Evolutionary conservation across 805 yeast species (phyloP).

Genomic region (Lachancea dasiensis): DNA sequence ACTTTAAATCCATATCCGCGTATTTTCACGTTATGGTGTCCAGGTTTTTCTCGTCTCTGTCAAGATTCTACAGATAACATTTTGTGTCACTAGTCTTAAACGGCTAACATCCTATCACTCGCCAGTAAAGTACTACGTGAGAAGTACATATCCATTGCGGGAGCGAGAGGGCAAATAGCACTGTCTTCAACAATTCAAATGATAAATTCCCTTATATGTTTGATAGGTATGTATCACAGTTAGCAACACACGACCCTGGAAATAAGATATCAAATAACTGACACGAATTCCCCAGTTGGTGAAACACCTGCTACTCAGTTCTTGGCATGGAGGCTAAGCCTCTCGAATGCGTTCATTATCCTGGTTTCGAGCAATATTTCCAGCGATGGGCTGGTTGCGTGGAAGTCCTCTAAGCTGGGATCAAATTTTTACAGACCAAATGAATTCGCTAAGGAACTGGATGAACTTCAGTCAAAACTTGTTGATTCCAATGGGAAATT

Average conservation of each 20-base stretch:
- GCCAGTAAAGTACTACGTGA: too few species aligned
- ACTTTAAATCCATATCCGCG: too few species aligned
- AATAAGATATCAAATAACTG: neutral
- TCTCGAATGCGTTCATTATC: conserved; percentile 27
- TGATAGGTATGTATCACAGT: conserved; percentile 14
- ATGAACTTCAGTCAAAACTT: conserved; percentile 14
- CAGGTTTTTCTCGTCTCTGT: too few species aligned
- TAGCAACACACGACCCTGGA: neutral
- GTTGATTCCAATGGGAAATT: conserved; percentile 9
- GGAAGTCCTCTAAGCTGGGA: conserved; percentile 31
- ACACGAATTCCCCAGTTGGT: conserved; percentile 21
- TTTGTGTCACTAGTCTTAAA: too few species aligned
- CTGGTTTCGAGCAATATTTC: conserved; percentile 27
- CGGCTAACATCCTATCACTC: too few species aligned
- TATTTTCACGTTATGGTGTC: too few species aligned
- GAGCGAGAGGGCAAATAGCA: too few species aligned
- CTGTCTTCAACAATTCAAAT: too few species aligned
- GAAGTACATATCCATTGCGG: too few species aligned
- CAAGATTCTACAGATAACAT: too few species aligned
- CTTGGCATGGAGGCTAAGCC: conserved; percentile 31
- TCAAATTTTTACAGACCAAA: conserved; percentile 32
- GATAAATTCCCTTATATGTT: conserved; percentile 13
- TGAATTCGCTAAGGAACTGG: conserved; percentile 23
- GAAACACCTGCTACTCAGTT: conserved; percentile 32
- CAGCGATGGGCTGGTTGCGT: conserved; percentile 29